Evolutionary conservation across 2,329 filamentous ascomycete genomes (phyloP).

Genomic region (Calonectria hawksworthii): DNA sequence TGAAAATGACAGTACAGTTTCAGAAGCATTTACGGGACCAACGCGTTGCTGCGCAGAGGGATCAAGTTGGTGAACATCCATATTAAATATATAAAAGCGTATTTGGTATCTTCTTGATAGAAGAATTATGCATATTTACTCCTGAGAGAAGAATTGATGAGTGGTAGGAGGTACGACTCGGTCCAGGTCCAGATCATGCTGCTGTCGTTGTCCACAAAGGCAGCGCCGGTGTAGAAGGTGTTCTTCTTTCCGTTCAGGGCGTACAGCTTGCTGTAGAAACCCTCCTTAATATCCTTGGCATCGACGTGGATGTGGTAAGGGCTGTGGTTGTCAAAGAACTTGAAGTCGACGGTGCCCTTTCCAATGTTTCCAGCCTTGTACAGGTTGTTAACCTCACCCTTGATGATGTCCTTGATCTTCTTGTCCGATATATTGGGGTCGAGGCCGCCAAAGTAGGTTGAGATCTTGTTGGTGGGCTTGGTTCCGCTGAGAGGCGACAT

Average conservation of each 20-base stretch:
- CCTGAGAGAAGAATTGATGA: not conserved
- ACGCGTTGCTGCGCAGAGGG: too few species aligned
- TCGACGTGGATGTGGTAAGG: slow-evolving; percentile 35
- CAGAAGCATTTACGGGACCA: too few species aligned
- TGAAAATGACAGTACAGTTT: too few species aligned
- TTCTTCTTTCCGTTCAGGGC: slow-evolving; percentile 27
- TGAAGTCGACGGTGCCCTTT: slow-evolving; percentile 11
- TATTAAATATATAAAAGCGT: too few species aligned
- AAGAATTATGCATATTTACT: too few species aligned
- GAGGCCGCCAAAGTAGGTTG: slow-evolving; percentile 20
- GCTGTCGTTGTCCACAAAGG: slow-evolving; percentile 18
- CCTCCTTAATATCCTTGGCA: not conserved
- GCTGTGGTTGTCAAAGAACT: slow-evolving; percentile 23
- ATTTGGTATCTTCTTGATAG: too few species aligned
- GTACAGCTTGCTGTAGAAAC: slow-evolving; percentile 31
- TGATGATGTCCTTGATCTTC: slow-evolving; percentile 20
- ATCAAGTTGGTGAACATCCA: too few species aligned
- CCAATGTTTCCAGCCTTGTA: not conserved
- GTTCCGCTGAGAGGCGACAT: slow-evolving; percentile 10
- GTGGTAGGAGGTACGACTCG: slow-evolving; percentile 6
- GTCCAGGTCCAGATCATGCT: slow-evolving; percentile 18
- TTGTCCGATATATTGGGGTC: not conserved
- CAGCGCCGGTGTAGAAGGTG: slow-evolving; percentile 39
- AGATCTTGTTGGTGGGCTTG: slow-evolving; percentile 1
- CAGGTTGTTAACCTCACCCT: slow-evolving; percentile 26